These are phyloP conservation scores for Nakazawaea ishiwadae DNA, from an alignment of 805 yeast species.

Conservation along the genomic window DNA sequence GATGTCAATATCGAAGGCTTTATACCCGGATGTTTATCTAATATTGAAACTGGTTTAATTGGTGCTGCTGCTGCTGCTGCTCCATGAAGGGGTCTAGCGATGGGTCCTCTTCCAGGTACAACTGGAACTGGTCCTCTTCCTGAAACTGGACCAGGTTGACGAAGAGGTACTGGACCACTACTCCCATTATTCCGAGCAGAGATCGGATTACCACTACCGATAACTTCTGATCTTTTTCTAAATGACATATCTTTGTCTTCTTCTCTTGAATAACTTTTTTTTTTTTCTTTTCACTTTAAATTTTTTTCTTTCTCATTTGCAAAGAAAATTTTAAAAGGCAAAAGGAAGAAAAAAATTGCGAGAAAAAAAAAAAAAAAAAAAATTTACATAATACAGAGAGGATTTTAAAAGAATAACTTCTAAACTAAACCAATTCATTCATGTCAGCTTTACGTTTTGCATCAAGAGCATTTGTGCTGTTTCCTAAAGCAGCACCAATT, in stretches of 20 bases:
- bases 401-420: too few relatives aligned
- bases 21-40: constrained; percentile 46
- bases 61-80: not conserved
- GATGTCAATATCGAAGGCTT: constrained; percentile 77
- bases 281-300: not conserved
- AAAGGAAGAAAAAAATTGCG: not conserved
- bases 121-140: constrained; percentile 14
- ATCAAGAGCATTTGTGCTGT: not conserved
- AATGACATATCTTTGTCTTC: constrained; percentile 41
- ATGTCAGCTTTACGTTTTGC: constrained; percentile 7
- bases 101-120: constrained; percentile 20
- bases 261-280: not conserved
- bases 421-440: too few relatives aligned
- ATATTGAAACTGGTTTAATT: not conserved
- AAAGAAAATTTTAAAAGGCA: not conserved
- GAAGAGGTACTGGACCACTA: too few relatives aligned
- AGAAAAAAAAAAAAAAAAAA: not conserved
- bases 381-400: too few relatives aligned
- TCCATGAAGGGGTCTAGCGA: too few relatives aligned
- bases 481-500: not conserved
- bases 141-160: constrained; percentile 1
- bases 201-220: too few relatives aligned
- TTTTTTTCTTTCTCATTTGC: not conserved
- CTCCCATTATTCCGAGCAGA: too few relatives aligned
- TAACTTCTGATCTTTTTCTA: constrained; percentile 52